Conservation (phyloP, 2,329 filamentous ascomycete genomes). For the Epicoccum sorghinum region DNA sequence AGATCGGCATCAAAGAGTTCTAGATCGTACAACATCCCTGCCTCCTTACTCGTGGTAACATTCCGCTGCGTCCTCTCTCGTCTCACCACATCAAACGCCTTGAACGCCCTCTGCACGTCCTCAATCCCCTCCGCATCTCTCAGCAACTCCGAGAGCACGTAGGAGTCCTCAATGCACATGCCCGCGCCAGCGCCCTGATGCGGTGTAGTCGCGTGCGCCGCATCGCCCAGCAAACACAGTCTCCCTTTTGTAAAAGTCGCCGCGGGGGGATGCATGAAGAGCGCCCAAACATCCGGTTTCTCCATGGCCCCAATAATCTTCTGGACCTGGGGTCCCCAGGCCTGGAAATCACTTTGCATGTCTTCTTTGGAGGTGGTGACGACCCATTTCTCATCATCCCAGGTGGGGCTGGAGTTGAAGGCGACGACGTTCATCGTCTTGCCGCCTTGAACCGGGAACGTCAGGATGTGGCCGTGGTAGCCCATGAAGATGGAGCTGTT, state of each 20-base stretch:
- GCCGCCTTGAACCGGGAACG: constrained; percentile 66
- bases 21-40: constrained; percentile 49
- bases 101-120: constrained; percentile 44
- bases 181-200: constrained; percentile 64
- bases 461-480: constrained; percentile 64
- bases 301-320: constrained; percentile 51
- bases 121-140: constrained; percentile 35
- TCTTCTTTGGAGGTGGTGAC: constrained; percentile 40
- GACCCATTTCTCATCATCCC: constrained; percentile 44
- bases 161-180: constrained; percentile 62
- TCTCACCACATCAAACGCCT: constrained; percentile 37
- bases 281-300: constrained; percentile 61
- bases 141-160: constrained; percentile 37
- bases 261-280: constrained; percentile 61
- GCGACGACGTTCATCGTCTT: constrained; percentile 61
- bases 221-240: constrained; percentile 61
- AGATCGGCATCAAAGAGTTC: constrained; percentile 48
- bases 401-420: constrained; percentile 40
- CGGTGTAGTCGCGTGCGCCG: constrained; percentile 62
- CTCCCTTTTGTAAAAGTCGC: constrained; percentile 53
- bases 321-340: constrained; percentile 39
- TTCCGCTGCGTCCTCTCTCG: constrained; percentile 37
- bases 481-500: constrained; percentile 66
- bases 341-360: constrained; percentile 39
- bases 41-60: constrained; percentile 38